These are phyloP conservation scores for Beauveria varroae DNA, from an alignment of 2,329 filamentous ascomycete species.

Conservation along the genomic window DNA sequence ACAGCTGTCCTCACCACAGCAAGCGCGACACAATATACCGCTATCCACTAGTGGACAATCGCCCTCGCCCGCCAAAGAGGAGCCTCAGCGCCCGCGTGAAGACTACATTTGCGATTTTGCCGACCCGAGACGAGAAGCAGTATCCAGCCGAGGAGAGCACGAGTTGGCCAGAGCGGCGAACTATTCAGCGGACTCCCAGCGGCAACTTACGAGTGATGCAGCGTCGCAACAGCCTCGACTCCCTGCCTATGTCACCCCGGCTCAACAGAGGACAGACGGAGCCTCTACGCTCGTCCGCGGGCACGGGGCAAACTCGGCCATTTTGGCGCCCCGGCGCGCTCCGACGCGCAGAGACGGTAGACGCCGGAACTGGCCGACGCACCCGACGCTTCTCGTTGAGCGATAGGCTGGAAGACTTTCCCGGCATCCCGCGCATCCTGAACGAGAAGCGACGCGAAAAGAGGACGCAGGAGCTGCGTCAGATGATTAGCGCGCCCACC, in stretches of 20 bases:
- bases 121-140: constrained; percentile 32
- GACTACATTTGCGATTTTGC: constrained; percentile 54
- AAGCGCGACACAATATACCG: constrained; percentile 33
- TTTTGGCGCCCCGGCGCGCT: constrained; percentile 24
- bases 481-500: constrained; percentile 52
- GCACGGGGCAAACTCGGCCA: constrained; percentile 10
- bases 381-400: constrained; percentile 32
- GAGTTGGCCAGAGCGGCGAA: constrained; percentile 43
- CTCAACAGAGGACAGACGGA: constrained; percentile 29
- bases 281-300: constrained; percentile 4
- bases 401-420: constrained; percentile 43
- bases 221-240: constrained; percentile 41
- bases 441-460: constrained; percentile 54
- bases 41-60: constrained; percentile 43
- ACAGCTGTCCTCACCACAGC: constrained; percentile 25
- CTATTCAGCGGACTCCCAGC: constrained; percentile 50
- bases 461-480: constrained; percentile 48
- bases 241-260: constrained; percentile 21
- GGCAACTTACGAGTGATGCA: constrained; percentile 54
- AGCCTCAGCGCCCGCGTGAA: constrained; percentile 48
- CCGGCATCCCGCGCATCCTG: constrained; percentile 45
- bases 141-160: constrained; percentile 23
- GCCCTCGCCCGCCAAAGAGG: constrained; percentile 35
- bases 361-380: constrained; percentile 16
- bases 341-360: constrained; percentile 20